Conservation (phyloP, 768 basidiomycete genomes). For the Sutorius australiensis region DNA sequence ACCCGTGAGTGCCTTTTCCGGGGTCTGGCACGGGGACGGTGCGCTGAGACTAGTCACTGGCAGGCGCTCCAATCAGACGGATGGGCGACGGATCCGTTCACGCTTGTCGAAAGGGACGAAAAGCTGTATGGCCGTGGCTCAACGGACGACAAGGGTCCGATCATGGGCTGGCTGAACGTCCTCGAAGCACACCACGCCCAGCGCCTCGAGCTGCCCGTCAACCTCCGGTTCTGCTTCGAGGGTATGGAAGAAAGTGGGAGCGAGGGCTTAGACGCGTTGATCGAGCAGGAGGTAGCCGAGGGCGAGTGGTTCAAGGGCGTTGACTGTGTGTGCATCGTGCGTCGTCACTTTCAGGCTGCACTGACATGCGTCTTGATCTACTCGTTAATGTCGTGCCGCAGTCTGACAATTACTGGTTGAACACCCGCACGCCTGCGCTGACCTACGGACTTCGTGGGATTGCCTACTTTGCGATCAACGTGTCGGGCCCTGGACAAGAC, state of each 20-base stretch:
- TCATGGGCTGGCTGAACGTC: conserved; percentile 87
- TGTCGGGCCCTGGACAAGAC: conserved; percentile 82
- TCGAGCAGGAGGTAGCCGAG: conserved; percentile 64
- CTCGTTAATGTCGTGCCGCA: conserved; percentile 21
- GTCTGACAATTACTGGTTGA: conserved; percentile 96
- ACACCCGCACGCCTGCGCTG: conserved; percentile 71
- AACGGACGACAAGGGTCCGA: conserved; percentile 91
- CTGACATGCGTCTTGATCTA: neutral
- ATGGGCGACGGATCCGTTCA: conserved; percentile 87
- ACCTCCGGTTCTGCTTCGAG: conserved; percentile 89
- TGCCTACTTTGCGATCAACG: conserved; percentile 76
- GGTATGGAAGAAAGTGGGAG: conserved; percentile 97
- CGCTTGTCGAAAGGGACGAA: conserved; percentile 50
- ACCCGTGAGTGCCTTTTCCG: conserved; percentile 49
- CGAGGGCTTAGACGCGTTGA: conserved; percentile 86
- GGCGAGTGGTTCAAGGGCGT: conserved; percentile 82
- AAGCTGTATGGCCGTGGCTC: conserved; percentile 83
- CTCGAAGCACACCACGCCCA: conserved; percentile 76
- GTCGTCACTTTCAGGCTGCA: conserved; percentile 25
- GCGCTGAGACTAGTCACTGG: neutral
- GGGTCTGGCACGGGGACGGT: neutral
- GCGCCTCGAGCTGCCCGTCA: conserved; percentile 75
- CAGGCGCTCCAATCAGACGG: conserved; percentile 61
- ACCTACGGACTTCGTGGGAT: conserved; percentile 91
- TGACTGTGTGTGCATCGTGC: conserved; percentile 89